Evolutionary conservation across 2,329 filamentous ascomycete species (phyloP), one percentile per base, ranked within the genome.

Genomic region (Aspergillus ustus): DNA sequence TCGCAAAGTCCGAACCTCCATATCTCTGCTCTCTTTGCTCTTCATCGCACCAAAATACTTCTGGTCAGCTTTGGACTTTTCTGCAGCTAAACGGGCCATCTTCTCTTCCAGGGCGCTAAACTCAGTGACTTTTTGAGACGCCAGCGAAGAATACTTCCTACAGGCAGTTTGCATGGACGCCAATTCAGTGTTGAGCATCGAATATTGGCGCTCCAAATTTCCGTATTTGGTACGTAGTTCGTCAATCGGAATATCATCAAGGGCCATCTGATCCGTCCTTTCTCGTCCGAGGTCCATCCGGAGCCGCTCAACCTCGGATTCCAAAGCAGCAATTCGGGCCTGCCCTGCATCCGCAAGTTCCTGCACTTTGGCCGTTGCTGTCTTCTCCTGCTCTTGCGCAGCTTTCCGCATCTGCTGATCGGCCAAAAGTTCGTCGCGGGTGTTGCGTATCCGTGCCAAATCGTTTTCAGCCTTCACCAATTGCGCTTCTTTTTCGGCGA

Each of bases 31-130:
- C 72, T 98, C 94, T 72, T 94, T 96, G 68, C 93, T 90, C 75
- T 97, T 97, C 83, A 96, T 93, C 8, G 93, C 92, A 1, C 91
- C 92, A 76, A 98, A 98, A 75, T 96, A 99, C 78, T 98, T 98
- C 73, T 98, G 94, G 72, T 99, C 95, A 1, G 94, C 94, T 77
- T 97, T 98, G 66, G 90, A 89, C 81, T 99, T 99, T 78, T 99
- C 93, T 0, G 92, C 91, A 45, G 87, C 87, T 20, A 96, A 80
- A 25, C 91, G 83, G 19, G 87, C 81, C 43, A 94, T 82, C 64
- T 90, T 91, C 60, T 97, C 93, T 78, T 98, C 93, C 72, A 92
- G 81, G 4, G 85, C 83, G 6, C 84, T 81, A 56, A 91, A 87
- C 64, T 97, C 93, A 70, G 90, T 85, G 37, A 96, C 88, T 77